Evolutionary conservation across 2,329 filamentous ascomycete species (phyloP).

Genomic region (Coniella lustricola): DNA sequence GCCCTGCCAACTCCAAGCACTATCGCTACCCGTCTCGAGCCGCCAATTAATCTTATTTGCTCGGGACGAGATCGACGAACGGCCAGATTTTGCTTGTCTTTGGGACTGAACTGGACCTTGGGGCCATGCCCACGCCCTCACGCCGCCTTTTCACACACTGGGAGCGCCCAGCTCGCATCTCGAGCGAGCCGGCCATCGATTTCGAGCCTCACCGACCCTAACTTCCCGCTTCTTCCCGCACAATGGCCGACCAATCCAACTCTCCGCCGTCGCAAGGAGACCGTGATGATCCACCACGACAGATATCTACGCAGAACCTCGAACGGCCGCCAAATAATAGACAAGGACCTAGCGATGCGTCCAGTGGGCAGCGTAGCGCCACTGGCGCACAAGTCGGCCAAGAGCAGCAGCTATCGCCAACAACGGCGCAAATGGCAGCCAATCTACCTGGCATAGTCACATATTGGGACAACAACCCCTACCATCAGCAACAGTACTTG

Average conservation of each 20-base stretch:
- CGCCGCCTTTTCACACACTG: not conserved
- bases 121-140: not conserved
- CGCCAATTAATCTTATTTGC: no score
- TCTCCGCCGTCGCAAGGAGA: conserved; percentile 5
- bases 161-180: conserved; percentile 12
- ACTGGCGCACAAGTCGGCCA: conserved; percentile 4
- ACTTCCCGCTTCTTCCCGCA: not conserved
- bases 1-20: no score
- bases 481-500: conserved; percentile 25
- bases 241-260: conserved; percentile 14
- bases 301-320: conserved; percentile 11
- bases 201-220: conserved; percentile 1
- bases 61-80: no score
- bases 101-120: no score
- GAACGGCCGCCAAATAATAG: conserved; percentile 14
- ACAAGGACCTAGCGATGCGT: conserved; percentile 3
- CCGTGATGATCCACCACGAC: conserved; percentile 4
- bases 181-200: conserved; percentile 2
- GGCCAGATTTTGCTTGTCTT: no score
- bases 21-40: no score
- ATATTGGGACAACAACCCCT: conserved; percentile 44
- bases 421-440: conserved; percentile 25
- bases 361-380: not conserved
- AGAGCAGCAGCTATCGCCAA: conserved; percentile 18
- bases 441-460: conserved; percentile 39